Base-by-base conservation (phyloP, 805 yeast species). In the Barnettozyma populi region DNA sequence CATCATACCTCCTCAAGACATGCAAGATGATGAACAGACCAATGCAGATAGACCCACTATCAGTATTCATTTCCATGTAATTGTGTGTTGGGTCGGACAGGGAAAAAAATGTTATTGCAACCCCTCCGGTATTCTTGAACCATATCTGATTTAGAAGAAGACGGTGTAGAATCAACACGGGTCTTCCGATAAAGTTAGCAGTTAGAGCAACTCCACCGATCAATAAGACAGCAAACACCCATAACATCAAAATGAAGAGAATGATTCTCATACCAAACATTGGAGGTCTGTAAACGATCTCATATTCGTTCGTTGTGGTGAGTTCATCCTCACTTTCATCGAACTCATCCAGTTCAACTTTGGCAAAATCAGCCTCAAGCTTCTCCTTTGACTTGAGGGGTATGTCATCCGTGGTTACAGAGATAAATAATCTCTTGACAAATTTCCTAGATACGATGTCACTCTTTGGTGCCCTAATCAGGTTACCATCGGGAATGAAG, bases 261-360 rank as follows among this genome's bases (percentile, higher is more conserved):
- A 75, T 68, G 32, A 89, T 73, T 49, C 97, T 73, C 2, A 59
- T 29, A 44, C 80, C 74, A 64, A 92, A 87, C 43, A 74, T 55
- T 2, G 96, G 95, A 5, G 99, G 98, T 40, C 88, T 73, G 66
- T 90, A 95, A 3, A 90, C 97, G 25, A 90, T 78, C 2, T 78
- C 73, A 64, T 90, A 89, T 2, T 66, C 64, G 48, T 71, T 68
- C 24, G 70, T 67, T 23, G 66, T 67, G 0, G 70, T 63, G 13
- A 68, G 68, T 45, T 69, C 72, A 19, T 67, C 72, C 36, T 70
- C 74, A n/a, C 69, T 57, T 16, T 68, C 69, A 14, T 70, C 72
- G 44, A 70, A 73, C 43, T 67, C 71, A n/a, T 67, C 71, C 29
- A 68, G 65, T 13, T 65, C 52, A 19, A 63, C 59, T 4, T 66